Evolutionary conservation across 176 grass and related monocot genomes (phyloP), one percentile per base, ranked within the genome.

Genomic region (Tuctoria greenei): DNA sequence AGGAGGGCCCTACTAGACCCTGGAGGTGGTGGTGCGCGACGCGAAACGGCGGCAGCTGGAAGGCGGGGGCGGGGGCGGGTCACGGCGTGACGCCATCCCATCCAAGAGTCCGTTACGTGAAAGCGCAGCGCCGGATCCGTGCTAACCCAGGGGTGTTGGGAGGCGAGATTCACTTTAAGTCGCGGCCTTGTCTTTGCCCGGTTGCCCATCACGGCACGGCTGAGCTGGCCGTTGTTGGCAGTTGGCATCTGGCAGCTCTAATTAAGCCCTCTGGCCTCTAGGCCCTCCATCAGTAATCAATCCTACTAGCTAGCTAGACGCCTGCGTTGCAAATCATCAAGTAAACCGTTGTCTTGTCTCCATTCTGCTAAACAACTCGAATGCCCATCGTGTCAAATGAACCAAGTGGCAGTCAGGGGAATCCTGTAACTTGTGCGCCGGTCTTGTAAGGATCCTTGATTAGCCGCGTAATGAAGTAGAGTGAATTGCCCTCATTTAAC

Each of bases 371-470:
- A 41, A 41, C 39, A 41, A 41, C 39, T 41, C 39, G 6, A 41
- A 41, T 41, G 6, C 39, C 73, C 59, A n/a, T 36, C 58, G 21
- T 21, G 63, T 35, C 41, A 62, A 34, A 34, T 18, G 5, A 42
- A 15, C 51, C 34, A 69, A 35, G 10, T 69, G 50, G 7, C 52
- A 46, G 5, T 25, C 26, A n/a, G n/a, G 10, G 23, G 26, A 69
- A 79, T 70, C 40, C 60, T 70, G 66, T 31, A 42, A 44, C 38
- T 55, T 59, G 40, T 56, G 50, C 23, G 39, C 11, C 25, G 0
- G 20, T 24, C 36, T 61, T 80, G 66, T 52, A 71, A 66, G 39
- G n/a, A n/a, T n/a, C n/a, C n/a, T n/a, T n/a, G n/a, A n/a, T n/a
- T n/a, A n/a, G n/a, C n/a, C n/a, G n/a, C n/a, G n/a, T n/a, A 39